Evolutionary conservation across 768 basidiomycete genomes (phyloP), one percentile per base, ranked within the genome.

Genomic region (Crassisporium funariophilum): DNA sequence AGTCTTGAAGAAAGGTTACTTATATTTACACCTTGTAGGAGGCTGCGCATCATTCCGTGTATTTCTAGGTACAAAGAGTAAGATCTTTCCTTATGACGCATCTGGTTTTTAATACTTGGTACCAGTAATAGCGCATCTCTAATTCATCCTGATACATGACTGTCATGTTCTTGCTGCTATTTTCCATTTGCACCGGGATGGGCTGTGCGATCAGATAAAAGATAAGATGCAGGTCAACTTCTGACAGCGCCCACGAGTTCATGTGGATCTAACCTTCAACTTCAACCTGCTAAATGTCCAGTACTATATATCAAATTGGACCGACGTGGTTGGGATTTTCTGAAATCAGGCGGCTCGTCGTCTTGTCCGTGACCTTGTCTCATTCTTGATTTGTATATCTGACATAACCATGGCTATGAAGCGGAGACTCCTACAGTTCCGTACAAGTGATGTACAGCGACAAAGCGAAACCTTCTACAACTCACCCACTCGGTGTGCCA

Each of bases 401-500:
- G 44, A 29, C 35, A 20, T 21, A 12, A 12, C 41, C 4, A 16
- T 35, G 23, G 12, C 16, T 27, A 38, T 45, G n/a, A 54, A 85
- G 84, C 56, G 84, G 84, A 16, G 83, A 81, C 56, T 84, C 82
- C 0, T 84, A 82, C 49, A 77, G 76, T 57, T 71, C 76, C 15
- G 67, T 76, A 29, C 71, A 72, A 17, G 58, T 20, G n/a, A 20
- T 43, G 5, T 35, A 52, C 24, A 46, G 54, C 7, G 39, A 54
- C 16, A 27, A 54, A 9, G 44, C 51, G 15, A 56, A 63, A 31
- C 78, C 81, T 2, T 64, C 60, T n/a, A 62, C 68, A 38, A 52
- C 68, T 4, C 52, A 70, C 15, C 83, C 82, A 2, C 61, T 82
- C 2, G 79, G 82, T 1, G 62, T 78, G 2, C 53, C 58, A 3